Base-by-base conservation (phyloP, 441 rosid species). In the Metrosideros polymorpha region DNA sequence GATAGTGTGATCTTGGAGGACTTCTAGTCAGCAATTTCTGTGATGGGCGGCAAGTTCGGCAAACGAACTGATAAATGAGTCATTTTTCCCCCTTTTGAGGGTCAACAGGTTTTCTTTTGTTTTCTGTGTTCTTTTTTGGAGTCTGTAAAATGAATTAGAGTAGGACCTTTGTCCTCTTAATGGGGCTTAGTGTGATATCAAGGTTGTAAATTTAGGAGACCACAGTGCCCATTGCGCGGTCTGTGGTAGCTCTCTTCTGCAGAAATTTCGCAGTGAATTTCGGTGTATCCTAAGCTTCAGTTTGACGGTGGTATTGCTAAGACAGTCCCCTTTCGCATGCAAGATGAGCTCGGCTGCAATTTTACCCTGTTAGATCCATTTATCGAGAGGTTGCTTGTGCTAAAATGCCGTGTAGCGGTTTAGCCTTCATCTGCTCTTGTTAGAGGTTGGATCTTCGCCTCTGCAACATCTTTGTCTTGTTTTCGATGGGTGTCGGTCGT, bases 1-100 rank as follows among this genome's bases (percentile, higher is more conserved):
- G 98, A 87, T 95, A 84, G 92, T 89, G 51, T 97, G 90, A 94
- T 84, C 66, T 84, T 9, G 47, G 79, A 71, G 47, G 17, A 71
- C 25, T 35, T 39, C 79, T 35, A 10, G 79, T 22, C 2, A 12
- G 22, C 10, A 63, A 63, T 18, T 63, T 32, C 43, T 18, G 76
- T 63, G 43, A 63, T 71, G 76, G 76, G 47, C 17, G 5, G 77
- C 79, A 2, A 35, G 47, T 71, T 39, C 4, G 4, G 79, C 79
- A 19, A 42, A 71, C 77, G 18, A 61, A 18, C 79, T 35, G 79
- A 71, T 35, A 35, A 10, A 39, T 22, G n/a, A 71, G 47, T 71
- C n/a, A 35, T 71, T 71, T 19, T 66, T 35, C 10, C 8, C 79
- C 79, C 79, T 71, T 71, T 35, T 39, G 47, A 71, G 79, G 79